phyloP scores from a whole-genome alignment of 148 eudicot species.

The Polygonum maritimum region DNA sequence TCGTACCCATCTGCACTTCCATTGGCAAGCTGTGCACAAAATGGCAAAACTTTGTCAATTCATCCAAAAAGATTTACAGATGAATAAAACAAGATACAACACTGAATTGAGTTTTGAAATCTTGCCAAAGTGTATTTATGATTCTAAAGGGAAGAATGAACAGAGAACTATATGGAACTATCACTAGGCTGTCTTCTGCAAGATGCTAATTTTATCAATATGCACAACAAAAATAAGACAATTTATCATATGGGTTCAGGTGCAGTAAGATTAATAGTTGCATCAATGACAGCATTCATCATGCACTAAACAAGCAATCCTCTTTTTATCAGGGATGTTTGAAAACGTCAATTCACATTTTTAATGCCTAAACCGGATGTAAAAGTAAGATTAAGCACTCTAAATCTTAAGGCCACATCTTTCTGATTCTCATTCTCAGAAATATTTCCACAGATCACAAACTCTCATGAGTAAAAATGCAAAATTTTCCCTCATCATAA shows the following conservation, averaged over 20 bases:
- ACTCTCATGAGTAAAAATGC: too few species aligned
- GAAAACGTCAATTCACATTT: too few species aligned
- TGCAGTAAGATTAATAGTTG: background rate
- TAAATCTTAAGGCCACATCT: too few species aligned
- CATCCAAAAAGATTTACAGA: background rate
- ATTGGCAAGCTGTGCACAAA: slow-evolving; percentile 13
- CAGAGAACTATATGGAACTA: background rate
- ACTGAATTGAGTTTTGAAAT: background rate
- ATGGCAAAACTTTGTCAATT: background rate
- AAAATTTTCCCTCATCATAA: too few species aligned
- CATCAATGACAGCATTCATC: background rate
- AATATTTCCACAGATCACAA: too few species aligned
- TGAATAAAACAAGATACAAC: background rate
- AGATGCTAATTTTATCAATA: background rate
- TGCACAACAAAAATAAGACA: background rate
- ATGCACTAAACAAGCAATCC: too few species aligned
- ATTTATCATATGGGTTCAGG: background rate
- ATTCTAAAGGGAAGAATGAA: background rate
- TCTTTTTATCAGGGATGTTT: too few species aligned
- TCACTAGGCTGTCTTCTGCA: background rate
- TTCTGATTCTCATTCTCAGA: too few species aligned
- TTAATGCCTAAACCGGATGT: too few species aligned
- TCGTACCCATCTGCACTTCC: slow-evolving; percentile 18
- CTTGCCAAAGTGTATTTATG: background rate
- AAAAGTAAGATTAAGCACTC: too few species aligned